Conservation (phyloP, 2,329 filamentous ascomycete genomes). For the Juglanconis juglandina region DNA sequence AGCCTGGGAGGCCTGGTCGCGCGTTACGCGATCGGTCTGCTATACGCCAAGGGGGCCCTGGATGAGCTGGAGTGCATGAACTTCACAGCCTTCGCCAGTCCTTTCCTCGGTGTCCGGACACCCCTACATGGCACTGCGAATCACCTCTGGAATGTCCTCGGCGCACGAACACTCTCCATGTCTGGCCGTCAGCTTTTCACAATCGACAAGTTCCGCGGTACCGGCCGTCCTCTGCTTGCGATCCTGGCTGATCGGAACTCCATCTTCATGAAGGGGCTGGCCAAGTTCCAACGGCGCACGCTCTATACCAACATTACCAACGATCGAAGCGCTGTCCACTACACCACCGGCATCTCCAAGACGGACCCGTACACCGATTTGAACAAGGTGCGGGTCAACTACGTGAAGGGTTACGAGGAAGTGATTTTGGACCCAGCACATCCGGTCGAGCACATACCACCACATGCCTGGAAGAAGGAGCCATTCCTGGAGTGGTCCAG, state of each 20-base stretch:
- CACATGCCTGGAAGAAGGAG: slow-evolving; percentile 21
- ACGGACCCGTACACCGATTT: slow-evolving; percentile 73
- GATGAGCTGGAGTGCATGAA: slow-evolving; percentile 80
- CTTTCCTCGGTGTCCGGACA: slow-evolving; percentile 72
- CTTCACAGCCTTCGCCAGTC: slow-evolving; percentile 89
- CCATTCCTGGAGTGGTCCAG: slow-evolving; percentile 20
- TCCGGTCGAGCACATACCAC: slow-evolving; percentile 52
- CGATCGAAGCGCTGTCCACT: slow-evolving; percentile 77
- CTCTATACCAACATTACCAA: slow-evolving; percentile 87
- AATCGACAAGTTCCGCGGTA: slow-evolving; percentile 81
- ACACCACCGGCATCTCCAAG: slow-evolving; percentile 74
- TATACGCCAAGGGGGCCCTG: slow-evolving; percentile 77
- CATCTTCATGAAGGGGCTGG: slow-evolving; percentile 79
- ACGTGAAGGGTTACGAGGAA: slow-evolving; percentile 67
- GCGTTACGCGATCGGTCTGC: slow-evolving; percentile 79
- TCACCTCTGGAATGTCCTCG: slow-evolving; percentile 77
- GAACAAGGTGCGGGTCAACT: slow-evolving; percentile 67
- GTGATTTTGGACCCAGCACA: slow-evolving; percentile 69
- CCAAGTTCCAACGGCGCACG: slow-evolving; percentile 70
- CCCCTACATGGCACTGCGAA: slow-evolving; percentile 65
- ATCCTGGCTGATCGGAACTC: slow-evolving; percentile 79
- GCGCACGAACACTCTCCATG: slow-evolving; percentile 73
- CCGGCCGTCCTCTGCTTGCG: slow-evolving; percentile 73
- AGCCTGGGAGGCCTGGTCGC: slow-evolving; percentile 84
- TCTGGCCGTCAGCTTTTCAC: slow-evolving; percentile 86